Evolutionary conservation across 306 rosid species (phyloP).

Genomic region (Glycine soja): DNA sequence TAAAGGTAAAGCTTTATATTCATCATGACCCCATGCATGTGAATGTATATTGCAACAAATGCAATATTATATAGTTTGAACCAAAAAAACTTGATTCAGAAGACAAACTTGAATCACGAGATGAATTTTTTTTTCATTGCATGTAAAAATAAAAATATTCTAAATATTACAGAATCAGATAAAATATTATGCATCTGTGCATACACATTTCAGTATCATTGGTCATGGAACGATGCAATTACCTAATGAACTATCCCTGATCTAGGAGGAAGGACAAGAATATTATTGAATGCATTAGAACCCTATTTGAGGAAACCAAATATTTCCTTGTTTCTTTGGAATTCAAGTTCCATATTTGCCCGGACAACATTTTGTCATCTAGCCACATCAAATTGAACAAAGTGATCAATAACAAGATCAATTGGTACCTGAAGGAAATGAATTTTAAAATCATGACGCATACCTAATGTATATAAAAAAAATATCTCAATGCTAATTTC

Average conservation of each 20-base stretch:
- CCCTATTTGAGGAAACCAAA: conserved; percentile 99
- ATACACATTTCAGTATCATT: neutral
- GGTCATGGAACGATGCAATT: conserved; percentile 36
- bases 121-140: too few species aligned
- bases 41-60: neutral
- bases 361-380: conserved; percentile 93
- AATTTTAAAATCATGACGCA: conserved; percentile 35
- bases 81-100: conserved; percentile 40
- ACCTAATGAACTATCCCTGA: conserved; percentile 99
- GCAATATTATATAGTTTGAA: too few species aligned
- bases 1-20: conserved; percentile 43
- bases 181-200: neutral
- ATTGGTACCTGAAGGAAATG: conserved; percentile 78
- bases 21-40: neutral
- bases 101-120: conserved; percentile 25
- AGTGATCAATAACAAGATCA: conserved; percentile 98
- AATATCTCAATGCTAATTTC: conserved; percentile 64
- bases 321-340: conserved; percentile 82
- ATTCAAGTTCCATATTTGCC: conserved; percentile 90
- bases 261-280: conserved; percentile 97
- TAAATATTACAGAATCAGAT: neutral
- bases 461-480: neutral
- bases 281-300: conserved; percentile 84
- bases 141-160: neutral
- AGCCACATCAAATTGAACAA: conserved; percentile 96